Evolutionary conservation across 257 asterid species (phyloP).

Genomic region (Verbena officinalis): DNA sequence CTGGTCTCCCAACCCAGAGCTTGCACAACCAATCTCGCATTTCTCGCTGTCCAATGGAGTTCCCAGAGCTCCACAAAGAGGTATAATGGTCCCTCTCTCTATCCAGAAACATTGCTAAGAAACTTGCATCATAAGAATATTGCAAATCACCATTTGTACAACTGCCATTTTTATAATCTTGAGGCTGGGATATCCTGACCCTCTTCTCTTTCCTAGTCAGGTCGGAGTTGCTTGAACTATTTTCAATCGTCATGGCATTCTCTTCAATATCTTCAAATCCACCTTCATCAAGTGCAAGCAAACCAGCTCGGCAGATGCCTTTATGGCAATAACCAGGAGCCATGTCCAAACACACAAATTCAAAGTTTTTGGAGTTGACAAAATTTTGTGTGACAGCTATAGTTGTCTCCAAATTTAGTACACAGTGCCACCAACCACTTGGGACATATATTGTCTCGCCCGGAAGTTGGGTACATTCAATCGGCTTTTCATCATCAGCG

Average conservation of each 20-base stretch:
- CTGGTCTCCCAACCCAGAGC: conserved; percentile 84
- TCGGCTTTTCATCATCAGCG: conserved; percentile 82
- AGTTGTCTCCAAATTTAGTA: conserved; percentile 87
- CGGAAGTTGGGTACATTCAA: conserved; percentile 96
- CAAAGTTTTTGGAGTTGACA: conserved; percentile 84
- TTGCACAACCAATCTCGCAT: conserved; percentile 89
- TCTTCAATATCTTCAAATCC: conserved; percentile 46
- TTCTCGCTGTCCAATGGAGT: conserved; percentile 91
- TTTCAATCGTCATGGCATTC: conserved; percentile 32
- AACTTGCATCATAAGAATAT: conserved; percentile 76
- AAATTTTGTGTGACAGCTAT: conserved; percentile 95
- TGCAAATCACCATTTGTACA: conserved; percentile 43
- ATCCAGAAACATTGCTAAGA: conserved; percentile 80
- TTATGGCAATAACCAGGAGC: conserved; percentile 97
- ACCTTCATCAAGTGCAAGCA: conserved; percentile 84
- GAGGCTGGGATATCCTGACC: conserved; percentile 41
- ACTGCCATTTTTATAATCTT: conserved; percentile 35
- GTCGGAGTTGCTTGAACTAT: conserved; percentile 47
- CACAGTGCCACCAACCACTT: conserved; percentile 99
- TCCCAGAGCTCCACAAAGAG: conserved; percentile 82
- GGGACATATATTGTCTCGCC: conserved; percentile 98
- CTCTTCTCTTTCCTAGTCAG: conserved; percentile 75
- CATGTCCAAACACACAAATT: conserved; percentile 93
- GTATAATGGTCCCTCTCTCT: conserved; percentile 79
- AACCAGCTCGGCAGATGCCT: conserved; percentile 93